phyloP scores from a whole-genome alignment of 1,284 basidiomycete genomes.

The Microbotryum violaceum region DNA sequence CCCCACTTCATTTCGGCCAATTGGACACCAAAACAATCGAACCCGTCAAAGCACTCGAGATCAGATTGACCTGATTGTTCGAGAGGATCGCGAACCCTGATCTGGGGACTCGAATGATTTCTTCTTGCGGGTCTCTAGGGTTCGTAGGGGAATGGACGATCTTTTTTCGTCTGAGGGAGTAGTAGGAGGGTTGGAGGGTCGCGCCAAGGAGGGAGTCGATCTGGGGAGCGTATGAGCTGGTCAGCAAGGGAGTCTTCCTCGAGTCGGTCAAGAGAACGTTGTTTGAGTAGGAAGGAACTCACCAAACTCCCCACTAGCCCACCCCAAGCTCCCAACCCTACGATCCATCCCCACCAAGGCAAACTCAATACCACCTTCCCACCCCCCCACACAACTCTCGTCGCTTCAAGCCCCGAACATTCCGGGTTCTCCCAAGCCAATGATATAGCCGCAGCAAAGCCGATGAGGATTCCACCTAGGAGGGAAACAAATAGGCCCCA shows the following conservation, averaged over 20 bases:
- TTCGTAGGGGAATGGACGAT: conserved; percentile 46
- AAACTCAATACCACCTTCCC: conserved; percentile 35
- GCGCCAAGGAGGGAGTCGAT: conserved; percentile 81
- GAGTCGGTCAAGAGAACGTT: neutral
- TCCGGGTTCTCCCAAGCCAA: conserved; percentile 57
- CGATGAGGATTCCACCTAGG: conserved; percentile 66
- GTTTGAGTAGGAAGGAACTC: conserved; percentile 33
- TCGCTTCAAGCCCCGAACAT: conserved; percentile 40
- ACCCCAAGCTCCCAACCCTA: conserved; percentile 55
- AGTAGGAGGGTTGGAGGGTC: conserved; percentile 74
- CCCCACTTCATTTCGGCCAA: too few relatives aligned
- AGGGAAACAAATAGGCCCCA: conserved; percentile 67
- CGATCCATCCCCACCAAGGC: conserved; percentile 44
- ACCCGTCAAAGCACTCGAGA: too few relatives aligned
- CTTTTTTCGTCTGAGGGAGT: conserved; percentile 54
- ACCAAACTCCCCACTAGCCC: conserved; percentile 72
- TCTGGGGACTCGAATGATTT: too few relatives aligned
- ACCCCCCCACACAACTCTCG: neutral
- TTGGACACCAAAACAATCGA: too few relatives aligned
- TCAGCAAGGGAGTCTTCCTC: neutral
- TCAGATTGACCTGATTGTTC: too few relatives aligned
- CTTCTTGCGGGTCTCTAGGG: too few relatives aligned
- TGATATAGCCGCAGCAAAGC: conserved; percentile 52
- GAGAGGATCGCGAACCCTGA: too few relatives aligned
- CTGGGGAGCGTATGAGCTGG: conserved; percentile 40